A percentile compares a stretch with the other conserved stretches of the same genome.
phyloP scores from a whole-genome alignment of 148 eudicot species.

The Simmondsia chinensis region DNA sequence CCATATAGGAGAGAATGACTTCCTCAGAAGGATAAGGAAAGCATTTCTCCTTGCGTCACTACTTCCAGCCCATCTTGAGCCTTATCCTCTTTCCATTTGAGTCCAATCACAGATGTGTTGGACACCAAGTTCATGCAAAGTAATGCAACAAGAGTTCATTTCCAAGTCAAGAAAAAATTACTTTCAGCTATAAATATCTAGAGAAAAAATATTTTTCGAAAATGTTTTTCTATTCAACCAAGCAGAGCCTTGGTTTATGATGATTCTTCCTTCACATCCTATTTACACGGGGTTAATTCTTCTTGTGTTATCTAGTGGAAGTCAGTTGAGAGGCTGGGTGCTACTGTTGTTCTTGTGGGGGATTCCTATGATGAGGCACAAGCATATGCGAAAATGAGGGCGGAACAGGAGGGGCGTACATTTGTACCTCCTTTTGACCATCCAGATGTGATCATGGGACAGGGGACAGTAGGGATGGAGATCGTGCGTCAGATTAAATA shows the following conservation, averaged over 20 bases:
- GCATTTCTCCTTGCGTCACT: too few species aligned
- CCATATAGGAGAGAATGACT: too few species aligned
- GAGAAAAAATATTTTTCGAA: too few species aligned
- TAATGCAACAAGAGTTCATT: too few species aligned
- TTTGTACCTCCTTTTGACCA: slow-evolving; percentile 97
- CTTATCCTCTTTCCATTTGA: too few species aligned
- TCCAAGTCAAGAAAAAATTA: too few species aligned
- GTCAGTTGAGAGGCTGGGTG: slow-evolving; percentile 86
- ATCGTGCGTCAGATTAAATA: slow-evolving; percentile 62
- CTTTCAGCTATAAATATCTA: too few species aligned
- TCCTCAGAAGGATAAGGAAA: too few species aligned
- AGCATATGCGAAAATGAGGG: slow-evolving; percentile 65
- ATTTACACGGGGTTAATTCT: not conserved
- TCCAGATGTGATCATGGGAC: slow-evolving; percentile 85
- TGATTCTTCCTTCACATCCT: not conserved
- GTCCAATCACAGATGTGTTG: too few species aligned
- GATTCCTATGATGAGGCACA: slow-evolving; percentile 98
- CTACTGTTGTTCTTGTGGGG: slow-evolving; percentile 84
- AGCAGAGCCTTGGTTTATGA: not conserved
- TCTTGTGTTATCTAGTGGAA: slow-evolving; percentile 54
- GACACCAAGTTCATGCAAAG: too few species aligned
- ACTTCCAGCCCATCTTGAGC: too few species aligned
- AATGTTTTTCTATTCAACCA: too few species aligned
- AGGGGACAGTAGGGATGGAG: slow-evolving; percentile 97
- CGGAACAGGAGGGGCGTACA: slow-evolving; percentile 66